Percentiles rank a stretch among this genome's conserved stretches.
These are phyloP conservation scores for Salix dunnii DNA, from an alignment of 345 rosid species.

Conservation along the genomic window DNA sequence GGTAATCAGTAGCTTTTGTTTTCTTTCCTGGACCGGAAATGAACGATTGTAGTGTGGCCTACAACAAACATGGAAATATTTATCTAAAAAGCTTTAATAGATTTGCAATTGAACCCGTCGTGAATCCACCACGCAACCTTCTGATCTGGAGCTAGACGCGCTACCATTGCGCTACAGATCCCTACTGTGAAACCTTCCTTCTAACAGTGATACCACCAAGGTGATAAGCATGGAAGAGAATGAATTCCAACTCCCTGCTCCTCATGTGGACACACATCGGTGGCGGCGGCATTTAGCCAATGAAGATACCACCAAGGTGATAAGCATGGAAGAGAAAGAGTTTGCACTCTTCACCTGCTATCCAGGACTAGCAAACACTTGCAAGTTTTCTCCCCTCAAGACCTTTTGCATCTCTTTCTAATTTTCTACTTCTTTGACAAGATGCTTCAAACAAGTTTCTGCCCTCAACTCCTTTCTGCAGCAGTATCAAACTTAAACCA, in stretches of 20 bases:
- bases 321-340: too few relatives aligned
- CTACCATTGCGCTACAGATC: constrained; percentile 98
- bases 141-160: constrained; percentile 97
- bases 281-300: too few relatives aligned
- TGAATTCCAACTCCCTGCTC: too few relatives aligned
- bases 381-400: too few relatives aligned
- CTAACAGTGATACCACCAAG: too few relatives aligned
- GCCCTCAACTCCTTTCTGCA: not conserved
- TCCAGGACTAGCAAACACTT: too few relatives aligned
- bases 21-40: not conserved
- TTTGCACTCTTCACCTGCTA: too few relatives aligned
- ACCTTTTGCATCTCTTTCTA: not conserved
- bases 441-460: not conserved
- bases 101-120: constrained; percentile 15
- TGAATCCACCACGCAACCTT: too few relatives aligned
- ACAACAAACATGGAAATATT: not conserved
- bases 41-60: not conserved
- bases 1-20: not conserved
- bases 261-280: too few relatives aligned
- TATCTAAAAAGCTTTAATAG: too few relatives aligned
- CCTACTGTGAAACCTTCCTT: constrained; percentile 3
- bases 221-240: too few relatives aligned
- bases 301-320: too few relatives aligned
- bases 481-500: not conserved
- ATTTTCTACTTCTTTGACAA: not conserved